Base-by-base conservation (phyloP, 140 eudicot genomes). In the Cichorium intybus region DNA sequence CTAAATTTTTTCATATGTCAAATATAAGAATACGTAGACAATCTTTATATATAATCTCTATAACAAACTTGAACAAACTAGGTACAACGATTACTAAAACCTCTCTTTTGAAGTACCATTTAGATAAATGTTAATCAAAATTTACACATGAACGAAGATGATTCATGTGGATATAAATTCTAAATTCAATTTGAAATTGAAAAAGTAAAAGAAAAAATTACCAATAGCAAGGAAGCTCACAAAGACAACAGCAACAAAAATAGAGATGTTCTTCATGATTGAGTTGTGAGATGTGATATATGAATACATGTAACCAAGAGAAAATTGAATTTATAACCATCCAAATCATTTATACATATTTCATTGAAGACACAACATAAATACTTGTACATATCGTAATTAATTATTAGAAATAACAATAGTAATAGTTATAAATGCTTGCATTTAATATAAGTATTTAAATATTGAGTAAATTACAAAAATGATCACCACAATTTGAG, bases 231-330 rank as follows among this genome's bases (percentile, higher is more conserved):
- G 10, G 33, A 53, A 53, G 60, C 35, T 53, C 35, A 53, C 5
- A 12, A 53, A 10, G 35, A 53, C 18, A 53, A 53, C 4, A 10
- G 24, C 15, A 6, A 7, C 34, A 5, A 53, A 24, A 53, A 11
- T 11, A 4, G 34, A 52, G 58, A 52, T 52, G 31, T 52, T 52
- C 58, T 52, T 52, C 58, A 53, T 53, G 34, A 10, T 50, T 53
- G 60, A 53, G 11, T 21, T 51, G 1, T 51, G 29, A 10, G 24
- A 20, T 51, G 11, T 22, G 57, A 51, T 21, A 9, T 22, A 15
- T 51, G 6, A 51, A 51, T 51, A 51, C 20, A 51, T 51, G 9
- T 9, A 14, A 51, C 31, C 29, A 51, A 4, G 9, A 6, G 20
- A 22, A 51, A 5, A 5, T 51, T 4, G 57, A 51, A 22, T 51